These are phyloP conservation scores for Chrysanthemum seticuspe DNA, from an alignment of 129 eudicot species.

Conservation along the genomic window DNA sequence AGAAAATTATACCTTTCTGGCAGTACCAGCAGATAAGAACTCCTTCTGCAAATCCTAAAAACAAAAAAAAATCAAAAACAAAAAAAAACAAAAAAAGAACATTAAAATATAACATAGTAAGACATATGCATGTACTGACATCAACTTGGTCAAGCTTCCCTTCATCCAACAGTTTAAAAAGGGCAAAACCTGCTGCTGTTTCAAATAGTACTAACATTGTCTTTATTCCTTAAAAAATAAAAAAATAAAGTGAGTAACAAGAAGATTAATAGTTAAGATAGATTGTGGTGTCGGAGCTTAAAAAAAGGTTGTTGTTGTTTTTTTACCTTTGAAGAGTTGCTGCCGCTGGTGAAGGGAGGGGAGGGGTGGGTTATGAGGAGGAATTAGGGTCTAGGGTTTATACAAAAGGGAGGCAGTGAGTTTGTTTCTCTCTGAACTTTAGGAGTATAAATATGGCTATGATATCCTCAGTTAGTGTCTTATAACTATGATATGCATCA, in stretches of 20 bases:
- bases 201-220: conserved; percentile 66
- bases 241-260: not conserved
- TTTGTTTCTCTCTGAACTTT: not conserved
- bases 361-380: not conserved
- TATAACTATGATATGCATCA: too few relatives aligned
- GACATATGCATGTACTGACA: conserved; percentile 15
- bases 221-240: not conserved
- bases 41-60: conserved; percentile 22
- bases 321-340: conserved; percentile 20
- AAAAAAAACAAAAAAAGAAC: not conserved
- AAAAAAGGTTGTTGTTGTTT: not conserved
- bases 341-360: conserved; percentile 15
- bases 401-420: conserved; percentile 1
- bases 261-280: not conserved
- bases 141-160: conserved; percentile 78
- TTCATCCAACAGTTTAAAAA: conserved; percentile 81
- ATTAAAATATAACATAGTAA: too few relatives aligned
- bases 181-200: conserved; percentile 85
- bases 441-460: not conserved
- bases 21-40: conserved; percentile 33
- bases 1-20: conserved; percentile 27
- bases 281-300: too few relatives aligned
- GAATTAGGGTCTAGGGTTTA: conserved; percentile 36
- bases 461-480: too few relatives aligned
- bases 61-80: not conserved